Base-by-base conservation (phyloP, 1,284 basidiomycete genomes). In the Pseudozyma sp. region DNA sequence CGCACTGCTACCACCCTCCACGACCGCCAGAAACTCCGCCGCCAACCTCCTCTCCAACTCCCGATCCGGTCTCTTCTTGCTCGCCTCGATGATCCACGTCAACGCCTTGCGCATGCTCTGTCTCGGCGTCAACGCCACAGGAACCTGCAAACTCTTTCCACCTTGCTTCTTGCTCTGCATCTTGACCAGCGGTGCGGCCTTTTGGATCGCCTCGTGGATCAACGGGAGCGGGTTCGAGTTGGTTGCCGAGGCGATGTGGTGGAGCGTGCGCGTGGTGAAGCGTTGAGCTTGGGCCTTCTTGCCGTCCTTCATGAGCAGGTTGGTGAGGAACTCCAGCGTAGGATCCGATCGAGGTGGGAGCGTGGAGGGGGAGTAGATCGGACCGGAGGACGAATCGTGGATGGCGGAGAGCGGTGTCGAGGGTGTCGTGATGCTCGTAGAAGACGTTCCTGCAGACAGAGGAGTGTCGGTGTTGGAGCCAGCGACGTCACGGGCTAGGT, bases 221-320 rank as follows among this genome's bases (percentile, higher is more conserved):
- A 85, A 49, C 8, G 85, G 83, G 8, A 86, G 55, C 0, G 86
- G 86, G 37, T 84, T 80, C 4, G 78, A 74, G 42, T 76, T 66
- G 19, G 84, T 84, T 14, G 76, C 39, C n/a, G 68, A 66, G 9
- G 80, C 61, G 46, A 86, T 73, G 17, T 79, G 52, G 11, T 42
- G n/a, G 13, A 86, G 81, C 45, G 84, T 80, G 14, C 66, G 47
- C 9, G 70, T 74, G 57, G 85, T 71, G 64, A 83, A 81, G 0
- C 75, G 54, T 62, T 82, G 80, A 0, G 85, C 81, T 13, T 77
- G 70, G 0, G 84, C 77, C 60, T 85, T 85, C 54, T 86, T 86
- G 46, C 86, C 86, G 53, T 84, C 82, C 44, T 79, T 78, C 85
- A 86, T 85, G 35, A 86, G 75, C 46, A 85, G 73, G 37, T 84